These are phyloP conservation scores for Solanum corneliomulleri DNA, from an alignment of 257 asterid species.

Conservation along the genomic window DNA sequence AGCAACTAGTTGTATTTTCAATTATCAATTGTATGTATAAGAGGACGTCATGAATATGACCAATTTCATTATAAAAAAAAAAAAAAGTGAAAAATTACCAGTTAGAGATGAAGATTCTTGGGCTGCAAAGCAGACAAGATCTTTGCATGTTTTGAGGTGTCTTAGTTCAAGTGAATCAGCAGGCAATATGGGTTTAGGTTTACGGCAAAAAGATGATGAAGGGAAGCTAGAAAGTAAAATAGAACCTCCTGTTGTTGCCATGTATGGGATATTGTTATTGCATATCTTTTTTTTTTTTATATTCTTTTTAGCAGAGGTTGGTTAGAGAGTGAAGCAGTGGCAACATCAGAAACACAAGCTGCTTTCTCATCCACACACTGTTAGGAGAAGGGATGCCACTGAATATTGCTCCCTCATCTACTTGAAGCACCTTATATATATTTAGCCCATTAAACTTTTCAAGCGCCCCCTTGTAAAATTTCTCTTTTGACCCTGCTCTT, in stretches of 20 bases:
- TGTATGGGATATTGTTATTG: neutral
- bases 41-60: neutral
- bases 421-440: neutral
- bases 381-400: slow-evolving; percentile 21
- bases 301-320: too few relatives aligned
- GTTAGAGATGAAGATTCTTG: slow-evolving; percentile 28
- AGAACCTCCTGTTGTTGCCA: slow-evolving; percentile 24
- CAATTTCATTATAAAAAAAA: neutral
- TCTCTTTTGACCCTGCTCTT: neutral
- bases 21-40: neutral
- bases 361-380: slow-evolving; percentile 25
- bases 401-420: neutral
- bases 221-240: slow-evolving; percentile 19
- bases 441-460: neutral
- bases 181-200: slow-evolving; percentile 5
- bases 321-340: neutral
- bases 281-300: neutral
- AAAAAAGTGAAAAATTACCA: slow-evolving; percentile 4
- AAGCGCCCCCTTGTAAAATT: neutral
- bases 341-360: neutral
- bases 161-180: neutral
- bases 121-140: slow-evolving; percentile 12
- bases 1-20: slow-evolving; percentile 36
- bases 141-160: neutral
- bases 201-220: slow-evolving; percentile 11